Conservation (phyloP, 106 monocot species). For the Agapanthus africanus region DNA sequence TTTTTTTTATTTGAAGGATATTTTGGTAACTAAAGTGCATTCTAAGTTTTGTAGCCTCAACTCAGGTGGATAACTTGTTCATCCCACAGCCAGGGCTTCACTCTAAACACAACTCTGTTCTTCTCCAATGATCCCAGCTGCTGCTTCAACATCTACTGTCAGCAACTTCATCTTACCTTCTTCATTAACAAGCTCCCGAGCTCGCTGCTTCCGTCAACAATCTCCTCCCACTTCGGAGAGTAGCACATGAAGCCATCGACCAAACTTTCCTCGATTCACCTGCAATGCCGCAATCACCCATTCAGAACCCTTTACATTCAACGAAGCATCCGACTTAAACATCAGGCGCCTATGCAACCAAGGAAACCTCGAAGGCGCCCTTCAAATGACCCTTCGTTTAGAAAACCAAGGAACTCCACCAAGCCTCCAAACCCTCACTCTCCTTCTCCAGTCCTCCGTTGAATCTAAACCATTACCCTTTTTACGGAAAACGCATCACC, state of each 20-base stretch:
- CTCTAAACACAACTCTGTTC: not conserved
- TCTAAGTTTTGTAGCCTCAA: no score
- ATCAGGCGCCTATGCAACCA: conserved; percentile 16
- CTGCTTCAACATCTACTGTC: not conserved
- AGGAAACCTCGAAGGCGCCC: conserved; percentile 13
- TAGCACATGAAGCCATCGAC: not conserved
- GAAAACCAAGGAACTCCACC: conserved; percentile 5
- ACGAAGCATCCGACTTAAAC: not conserved
- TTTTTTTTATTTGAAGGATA: no score
- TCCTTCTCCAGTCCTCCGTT: conserved; percentile 34
- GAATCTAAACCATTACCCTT: conserved; percentile 29
- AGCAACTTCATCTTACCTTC: not conserved
- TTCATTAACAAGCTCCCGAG: not conserved
- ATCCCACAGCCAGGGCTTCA: no score
- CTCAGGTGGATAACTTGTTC: no score
- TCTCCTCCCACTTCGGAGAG: not conserved
- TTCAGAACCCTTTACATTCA: no score
- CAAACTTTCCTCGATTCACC: not conserved
- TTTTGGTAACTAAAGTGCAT: no score
- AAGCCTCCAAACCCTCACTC: conserved; percentile 7
- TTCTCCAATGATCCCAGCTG: conserved; percentile 1
- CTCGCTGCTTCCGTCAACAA: not conserved
- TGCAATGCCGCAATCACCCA: no score
- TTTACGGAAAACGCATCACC: conserved; percentile 27
- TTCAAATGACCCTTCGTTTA: conserved; percentile 23